These are phyloP conservation scores for Tolypocladium nubicola DNA, from an alignment of 2,329 filamentous ascomycete species.

Conservation along the genomic window DNA sequence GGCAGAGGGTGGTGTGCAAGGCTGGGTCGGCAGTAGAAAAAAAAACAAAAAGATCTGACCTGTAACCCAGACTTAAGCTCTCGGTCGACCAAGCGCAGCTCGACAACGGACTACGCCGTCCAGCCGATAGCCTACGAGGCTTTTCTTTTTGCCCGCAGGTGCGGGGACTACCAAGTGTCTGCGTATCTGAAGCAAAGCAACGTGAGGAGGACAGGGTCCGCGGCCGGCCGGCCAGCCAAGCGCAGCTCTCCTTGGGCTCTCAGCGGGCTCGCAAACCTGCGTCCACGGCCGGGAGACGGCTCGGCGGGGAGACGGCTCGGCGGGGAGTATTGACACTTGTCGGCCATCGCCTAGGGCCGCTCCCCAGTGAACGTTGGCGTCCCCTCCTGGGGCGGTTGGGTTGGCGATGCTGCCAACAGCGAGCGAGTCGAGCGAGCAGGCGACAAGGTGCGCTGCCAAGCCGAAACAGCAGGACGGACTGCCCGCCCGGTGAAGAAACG, in stretches of 20 bases:
- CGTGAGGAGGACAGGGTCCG: slow-evolving; percentile 3
- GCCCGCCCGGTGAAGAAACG: not conserved
- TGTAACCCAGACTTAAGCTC: slow-evolving; percentile 3
- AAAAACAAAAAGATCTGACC: slow-evolving; percentile 9
- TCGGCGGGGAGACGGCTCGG: not conserved
- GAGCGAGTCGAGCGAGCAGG: not conserved
- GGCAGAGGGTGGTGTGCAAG: slow-evolving; percentile 2
- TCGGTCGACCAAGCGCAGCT: slow-evolving; percentile 2
- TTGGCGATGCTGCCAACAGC: not conserved
- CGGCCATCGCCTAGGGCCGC: not conserved
- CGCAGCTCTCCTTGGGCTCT: not conserved
- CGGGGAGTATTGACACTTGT: not conserved
- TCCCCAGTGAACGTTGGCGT: not conserved
- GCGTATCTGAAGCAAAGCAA: slow-evolving; percentile 7
- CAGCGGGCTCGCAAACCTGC: not conserved
- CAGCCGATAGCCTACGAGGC: slow-evolving; percentile 5
- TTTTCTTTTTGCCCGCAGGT: slow-evolving; percentile 9
- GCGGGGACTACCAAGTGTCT: slow-evolving; percentile 7
- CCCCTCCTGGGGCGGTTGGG: not conserved
- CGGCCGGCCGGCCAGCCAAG: not conserved
- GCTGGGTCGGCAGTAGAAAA: slow-evolving; percentile 3
- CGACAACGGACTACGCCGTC: slow-evolving; percentile 4
- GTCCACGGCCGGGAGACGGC: not conserved
- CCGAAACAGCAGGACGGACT: not conserved
- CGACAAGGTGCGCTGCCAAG: not conserved